Conservation (phyloP, 257 asterid genomes). For the Petunia secreta region DNA sequence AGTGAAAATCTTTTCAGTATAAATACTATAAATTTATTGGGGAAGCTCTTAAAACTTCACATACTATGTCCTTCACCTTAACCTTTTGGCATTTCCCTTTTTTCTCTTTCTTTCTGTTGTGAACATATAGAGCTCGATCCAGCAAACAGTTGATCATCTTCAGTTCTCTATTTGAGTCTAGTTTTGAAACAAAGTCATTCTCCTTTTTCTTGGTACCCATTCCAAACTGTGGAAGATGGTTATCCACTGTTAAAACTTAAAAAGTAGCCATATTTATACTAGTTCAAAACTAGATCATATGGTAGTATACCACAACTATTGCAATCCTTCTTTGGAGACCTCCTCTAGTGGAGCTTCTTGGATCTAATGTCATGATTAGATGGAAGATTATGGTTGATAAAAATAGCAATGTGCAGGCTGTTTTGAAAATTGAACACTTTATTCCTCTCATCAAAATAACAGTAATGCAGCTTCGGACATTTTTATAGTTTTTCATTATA, state of each 20-base stretch:
- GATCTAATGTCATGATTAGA: background rate
- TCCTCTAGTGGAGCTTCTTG: conserved; percentile 2
- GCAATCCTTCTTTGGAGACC: background rate
- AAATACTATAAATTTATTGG: background rate
- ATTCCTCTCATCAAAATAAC: background rate
- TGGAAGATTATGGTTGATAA: background rate
- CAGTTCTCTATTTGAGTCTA: background rate
- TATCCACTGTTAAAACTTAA: background rate
- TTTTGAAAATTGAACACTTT: background rate
- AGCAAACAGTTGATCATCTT: background rate
- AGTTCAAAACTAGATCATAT: background rate
- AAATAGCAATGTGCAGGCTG: background rate
- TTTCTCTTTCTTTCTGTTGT: background rate
- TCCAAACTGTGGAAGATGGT: background rate
- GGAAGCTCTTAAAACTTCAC: background rate
- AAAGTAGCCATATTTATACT: background rate
- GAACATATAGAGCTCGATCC: background rate
- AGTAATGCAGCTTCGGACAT: background rate
- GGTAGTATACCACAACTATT: background rate
- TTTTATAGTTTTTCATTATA: background rate
- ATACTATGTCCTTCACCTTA: background rate
- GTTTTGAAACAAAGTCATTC: background rate
- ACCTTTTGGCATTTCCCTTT: background rate
- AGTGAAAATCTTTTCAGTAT: background rate
- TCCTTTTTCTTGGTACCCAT: background rate